Base-by-base conservation (phyloP, 176 grass and related monocot species). In the Eragrostis nindensis region DNA sequence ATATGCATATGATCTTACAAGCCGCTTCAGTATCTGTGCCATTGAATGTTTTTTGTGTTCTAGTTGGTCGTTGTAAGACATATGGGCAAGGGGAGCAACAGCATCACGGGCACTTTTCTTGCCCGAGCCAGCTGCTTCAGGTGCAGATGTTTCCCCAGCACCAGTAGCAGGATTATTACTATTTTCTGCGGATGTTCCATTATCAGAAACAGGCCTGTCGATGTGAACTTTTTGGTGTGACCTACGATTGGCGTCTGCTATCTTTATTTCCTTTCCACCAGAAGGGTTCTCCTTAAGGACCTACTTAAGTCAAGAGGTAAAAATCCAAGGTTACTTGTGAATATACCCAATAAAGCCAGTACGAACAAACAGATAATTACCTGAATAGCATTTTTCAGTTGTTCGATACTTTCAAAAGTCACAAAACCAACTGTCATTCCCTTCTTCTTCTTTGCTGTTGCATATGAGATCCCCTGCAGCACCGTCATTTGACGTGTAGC, bases 351-450 rank as follows among this genome's bases (percentile, higher is more conserved):
- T 66, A 45, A 76, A 21, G 21, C 43, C 11, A 36, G 9, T 41
- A 78, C 13, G 30, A 68, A 80, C n/a, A 39, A 22, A 64, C 10
- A 44, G 56, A 38, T 3, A 90, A 87, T 62, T 93, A 99, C 96
- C 90, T 86, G 86, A 45, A 95, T 77, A 21, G 92, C 90, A 73
- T 78, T 76, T 83, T 29, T 91, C 57, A 99, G 55, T 64, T 91
- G 92, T 62, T 91, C 86, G 12, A 75, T 66, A 77, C 27, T 93
- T 50, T 93, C 88, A 85, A 93, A 99, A 25, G 74, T 89, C 67
- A 93, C 90, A 80, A 99, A 98, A 75, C 92, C 90, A 83, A 99
- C 96, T 27, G 88, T 53, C 96, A 99, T 99, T 82, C 92, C 96
- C 76, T 86, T 95, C 75, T 95, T 98, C 75, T 98, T 98, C 84